A percentile compares a stretch with the other conserved stretches of the same genome.
Evolutionary conservation across 2,329 filamentous ascomycete genomes (phyloP).

Genomic region (Didymella lethalis): DNA sequence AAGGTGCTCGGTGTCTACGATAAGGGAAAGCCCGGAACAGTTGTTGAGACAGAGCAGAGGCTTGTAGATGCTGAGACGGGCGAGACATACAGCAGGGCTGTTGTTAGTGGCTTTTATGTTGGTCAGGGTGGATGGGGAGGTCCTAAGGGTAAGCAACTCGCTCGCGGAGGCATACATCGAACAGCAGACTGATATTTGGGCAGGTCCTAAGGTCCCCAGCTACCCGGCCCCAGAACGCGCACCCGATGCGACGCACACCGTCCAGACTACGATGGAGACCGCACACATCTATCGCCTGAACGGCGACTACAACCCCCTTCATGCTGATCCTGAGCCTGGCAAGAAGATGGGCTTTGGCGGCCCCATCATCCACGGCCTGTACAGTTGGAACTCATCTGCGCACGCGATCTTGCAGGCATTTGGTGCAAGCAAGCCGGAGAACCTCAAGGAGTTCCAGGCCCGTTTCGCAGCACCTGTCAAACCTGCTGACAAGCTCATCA

Average conservation of each 20-base stretch:
- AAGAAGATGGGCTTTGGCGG: slow-evolving; percentile 91
- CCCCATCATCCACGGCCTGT: slow-evolving; percentile 87
- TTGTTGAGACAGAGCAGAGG: slow-evolving; percentile 79
- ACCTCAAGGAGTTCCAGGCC: slow-evolving; percentile 87
- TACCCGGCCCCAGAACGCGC: slow-evolving; percentile 77
- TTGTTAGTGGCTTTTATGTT: slow-evolving; percentile 79
- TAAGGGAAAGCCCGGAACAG: slow-evolving; percentile 83
- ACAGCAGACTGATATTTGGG: slow-evolving; percentile 3
- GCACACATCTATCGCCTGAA: slow-evolving; percentile 73
- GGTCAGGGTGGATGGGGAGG: slow-evolving; percentile 86
- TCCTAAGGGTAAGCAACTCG: slow-evolving; percentile 72
- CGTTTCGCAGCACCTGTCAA: slow-evolving; percentile 85
- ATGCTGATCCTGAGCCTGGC: slow-evolving; percentile 85
- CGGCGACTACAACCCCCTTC: slow-evolving; percentile 93
- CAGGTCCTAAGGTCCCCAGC: slow-evolving; percentile 73
- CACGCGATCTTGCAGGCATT: slow-evolving; percentile 77
- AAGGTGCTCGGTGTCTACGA: slow-evolving; percentile 88
- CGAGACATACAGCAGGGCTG: slow-evolving; percentile 74
- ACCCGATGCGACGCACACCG: slow-evolving; percentile 74
- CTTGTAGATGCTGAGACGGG: slow-evolving; percentile 74
- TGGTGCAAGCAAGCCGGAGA: slow-evolving; percentile 78
- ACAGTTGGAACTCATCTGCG: slow-evolving; percentile 81
- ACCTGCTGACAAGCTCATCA: slow-evolving; percentile 82
- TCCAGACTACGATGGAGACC: slow-evolving; percentile 75
- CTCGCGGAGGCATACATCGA: not conserved